Evolutionary conservation across 2,329 filamentous ascomycete genomes (phyloP).

Genomic region (Stenocarpella maydis): DNA sequence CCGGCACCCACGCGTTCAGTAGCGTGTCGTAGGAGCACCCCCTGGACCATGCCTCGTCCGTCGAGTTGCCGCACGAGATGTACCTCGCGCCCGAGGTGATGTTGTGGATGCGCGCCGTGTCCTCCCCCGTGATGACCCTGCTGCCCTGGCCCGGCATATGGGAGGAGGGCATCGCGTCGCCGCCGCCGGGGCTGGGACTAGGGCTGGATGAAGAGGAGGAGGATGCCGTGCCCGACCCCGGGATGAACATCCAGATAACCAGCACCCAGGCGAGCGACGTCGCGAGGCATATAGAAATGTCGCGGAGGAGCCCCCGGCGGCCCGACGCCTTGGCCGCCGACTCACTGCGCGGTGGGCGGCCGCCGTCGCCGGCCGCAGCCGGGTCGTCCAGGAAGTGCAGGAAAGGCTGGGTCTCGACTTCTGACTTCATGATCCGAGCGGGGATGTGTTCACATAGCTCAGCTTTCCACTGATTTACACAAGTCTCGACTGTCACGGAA

Average conservation of each 20-base stretch:
- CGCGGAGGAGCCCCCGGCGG: constrained; percentile 7
- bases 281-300: constrained; percentile 13
- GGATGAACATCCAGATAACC: constrained; percentile 21
- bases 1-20: constrained; percentile 35
- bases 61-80: constrained; percentile 32
- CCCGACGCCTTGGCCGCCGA: neutral
- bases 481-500: neutral
- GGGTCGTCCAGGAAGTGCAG: constrained; percentile 23
- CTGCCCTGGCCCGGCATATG: constrained; percentile 8
- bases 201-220: neutral
- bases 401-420: constrained; percentile 21
- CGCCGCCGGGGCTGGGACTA: neutral
- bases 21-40: constrained; percentile 35
- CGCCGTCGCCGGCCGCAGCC: neutral
- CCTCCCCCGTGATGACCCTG: constrained; percentile 1
- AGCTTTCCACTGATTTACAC: neutral
- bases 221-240: neutral
- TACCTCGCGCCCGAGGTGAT: constrained; percentile 21
- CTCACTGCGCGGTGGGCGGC: neutral
- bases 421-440: constrained; percentile 11
- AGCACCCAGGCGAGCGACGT: constrained; percentile 24
- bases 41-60: constrained; percentile 31
- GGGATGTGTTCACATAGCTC: neutral
- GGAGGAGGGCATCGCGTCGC: neutral
- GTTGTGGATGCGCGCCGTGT: constrained; percentile 17